Evolutionary conservation across 768 basidiomycete genomes (phyloP).

Genomic region (Suillus americanus): DNA sequence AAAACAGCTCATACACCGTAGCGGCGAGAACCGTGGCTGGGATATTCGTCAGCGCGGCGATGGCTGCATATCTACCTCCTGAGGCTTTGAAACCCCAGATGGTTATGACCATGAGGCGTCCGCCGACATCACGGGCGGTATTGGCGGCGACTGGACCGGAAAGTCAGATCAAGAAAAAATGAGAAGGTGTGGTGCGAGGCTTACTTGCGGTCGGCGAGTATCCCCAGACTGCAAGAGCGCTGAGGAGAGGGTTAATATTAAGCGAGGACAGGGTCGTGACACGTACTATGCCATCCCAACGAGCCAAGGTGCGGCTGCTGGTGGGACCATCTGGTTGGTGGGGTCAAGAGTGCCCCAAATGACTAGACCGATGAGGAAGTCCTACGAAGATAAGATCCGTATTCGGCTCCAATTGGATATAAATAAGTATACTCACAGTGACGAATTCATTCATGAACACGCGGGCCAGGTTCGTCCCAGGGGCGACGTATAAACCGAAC

Average conservation of each 20-base stretch:
- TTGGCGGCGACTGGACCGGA: slow-evolving; percentile 53
- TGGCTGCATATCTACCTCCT: slow-evolving; percentile 59
- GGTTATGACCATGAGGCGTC: slow-evolving; percentile 57
- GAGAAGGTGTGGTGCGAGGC: slow-evolving; percentile 9
- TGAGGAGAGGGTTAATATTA: slow-evolving; percentile 20
- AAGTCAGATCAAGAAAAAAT: not conserved
- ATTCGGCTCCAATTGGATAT: not conserved
- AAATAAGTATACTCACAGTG: slow-evolving; percentile 25
- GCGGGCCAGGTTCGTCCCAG: slow-evolving; percentile 30
- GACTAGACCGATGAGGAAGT: slow-evolving; percentile 47
- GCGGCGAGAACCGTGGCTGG: slow-evolving; percentile 59
- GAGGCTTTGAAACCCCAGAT: slow-evolving; percentile 56
- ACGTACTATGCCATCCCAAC: slow-evolving; percentile 62
- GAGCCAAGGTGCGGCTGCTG: slow-evolving; percentile 48
- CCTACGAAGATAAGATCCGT: slow-evolving; percentile 22
- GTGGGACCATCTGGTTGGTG: slow-evolving; percentile 57
- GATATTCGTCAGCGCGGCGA: slow-evolving; percentile 65
- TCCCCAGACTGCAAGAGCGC: slow-evolving; percentile 61
- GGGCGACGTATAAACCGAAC: slow-evolving; percentile 37
- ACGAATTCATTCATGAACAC: slow-evolving; percentile 42
- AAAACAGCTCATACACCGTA: slow-evolving; percentile 54
- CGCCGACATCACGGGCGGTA: slow-evolving; percentile 67
- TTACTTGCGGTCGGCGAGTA: slow-evolving; percentile 50
- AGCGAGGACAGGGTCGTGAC: not conserved
- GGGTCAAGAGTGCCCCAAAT: slow-evolving; percentile 59